Percentiles rank a stretch among this genome's conserved stretches.
These are phyloP conservation scores for Emericellopsis terricola DNA, from an alignment of 495 filamentous ascomycete species.

Conservation along the genomic window DNA sequence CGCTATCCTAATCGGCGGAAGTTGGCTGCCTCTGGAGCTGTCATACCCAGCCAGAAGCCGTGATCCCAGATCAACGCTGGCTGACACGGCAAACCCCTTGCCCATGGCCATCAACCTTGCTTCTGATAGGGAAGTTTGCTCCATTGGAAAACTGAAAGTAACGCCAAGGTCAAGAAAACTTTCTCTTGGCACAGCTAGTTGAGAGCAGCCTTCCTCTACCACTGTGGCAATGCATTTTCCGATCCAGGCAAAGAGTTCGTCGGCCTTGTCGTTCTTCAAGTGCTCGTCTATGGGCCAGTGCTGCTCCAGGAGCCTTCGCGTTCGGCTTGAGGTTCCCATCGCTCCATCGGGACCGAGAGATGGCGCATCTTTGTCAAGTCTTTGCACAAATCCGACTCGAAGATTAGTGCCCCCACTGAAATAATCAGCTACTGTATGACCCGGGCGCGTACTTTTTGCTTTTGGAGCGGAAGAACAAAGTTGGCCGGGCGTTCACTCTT, in stretches of 20 bases:
- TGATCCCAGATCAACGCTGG: slow-evolving; percentile 50
- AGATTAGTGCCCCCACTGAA: slow-evolving; percentile 57
- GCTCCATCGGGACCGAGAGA: slow-evolving; percentile 4
- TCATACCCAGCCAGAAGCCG: slow-evolving; percentile 54
- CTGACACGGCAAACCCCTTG: slow-evolving; percentile 67
- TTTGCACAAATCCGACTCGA: slow-evolving; percentile 59
- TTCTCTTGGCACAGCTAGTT: slow-evolving; percentile 10
- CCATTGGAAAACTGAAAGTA: slow-evolving; percentile 76
- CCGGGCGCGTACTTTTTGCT: too few species aligned
- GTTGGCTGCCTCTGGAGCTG: slow-evolving; percentile 20
- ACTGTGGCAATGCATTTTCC: slow-evolving; percentile 59
- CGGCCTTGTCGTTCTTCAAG: slow-evolving; percentile 58
- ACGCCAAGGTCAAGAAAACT: slow-evolving; percentile 54
- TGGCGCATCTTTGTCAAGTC: slow-evolving; percentile 28
- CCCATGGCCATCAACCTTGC: slow-evolving; percentile 77
- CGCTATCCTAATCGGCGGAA: slow-evolving; percentile 51
- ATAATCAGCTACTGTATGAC: neutral
- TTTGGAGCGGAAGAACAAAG: too few species aligned
- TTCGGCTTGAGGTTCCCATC: slow-evolving; percentile 4
- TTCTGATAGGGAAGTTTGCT: slow-evolving; percentile 55
- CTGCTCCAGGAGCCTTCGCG: slow-evolving; percentile 44
- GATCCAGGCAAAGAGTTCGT: slow-evolving; percentile 65
- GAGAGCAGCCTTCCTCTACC: slow-evolving; percentile 27
- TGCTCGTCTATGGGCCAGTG: slow-evolving; percentile 68
- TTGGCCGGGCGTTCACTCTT: too few species aligned